phyloP scores from a whole-genome alignment of 805 yeast genomes.

The Sugiyamaella floridensis region DNA sequence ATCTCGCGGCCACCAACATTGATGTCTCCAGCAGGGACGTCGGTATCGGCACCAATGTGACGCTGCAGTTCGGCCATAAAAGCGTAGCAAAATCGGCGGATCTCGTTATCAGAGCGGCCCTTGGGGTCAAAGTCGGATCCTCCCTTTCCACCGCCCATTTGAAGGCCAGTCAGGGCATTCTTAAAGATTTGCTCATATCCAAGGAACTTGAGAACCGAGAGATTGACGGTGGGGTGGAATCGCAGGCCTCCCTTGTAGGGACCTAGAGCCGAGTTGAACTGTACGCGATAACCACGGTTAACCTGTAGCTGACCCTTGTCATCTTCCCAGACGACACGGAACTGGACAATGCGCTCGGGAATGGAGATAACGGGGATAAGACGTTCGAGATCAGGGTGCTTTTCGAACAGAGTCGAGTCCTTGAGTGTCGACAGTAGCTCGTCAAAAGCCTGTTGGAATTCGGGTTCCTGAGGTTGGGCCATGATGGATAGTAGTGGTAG shows the following conservation, averaged over 20 bases:
- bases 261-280: constrained; percentile 96
- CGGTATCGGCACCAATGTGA: constrained; percentile 95
- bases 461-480: constrained; percentile 92
- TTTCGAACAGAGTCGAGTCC: constrained; percentile 82
- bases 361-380: constrained; percentile 85
- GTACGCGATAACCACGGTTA: constrained; percentile 97
- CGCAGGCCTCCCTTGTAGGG: constrained; percentile 99
- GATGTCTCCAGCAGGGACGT: constrained; percentile 99
- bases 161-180: constrained; percentile 93
- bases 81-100: constrained; percentile 92
- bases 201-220: constrained; percentile 89
- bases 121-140: constrained; percentile 98
- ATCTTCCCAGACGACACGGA: constrained; percentile 97
- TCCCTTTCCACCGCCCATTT: constrained; percentile 99
- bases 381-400: constrained; percentile 84
- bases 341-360: constrained; percentile 94
- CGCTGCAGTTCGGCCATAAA: constrained; percentile 94
- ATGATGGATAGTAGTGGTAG: constrained; percentile 27
- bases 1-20: constrained; percentile 97
- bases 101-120: constrained; percentile 87
- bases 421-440: constrained; percentile 83
- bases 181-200: constrained; percentile 98
- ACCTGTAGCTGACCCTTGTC: constrained; percentile 88
- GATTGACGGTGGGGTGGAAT: constrained; percentile 94
- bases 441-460: constrained; percentile 96